Base-by-base conservation (phyloP, 441 rosid species). In the Corymbia calophylla region DNA sequence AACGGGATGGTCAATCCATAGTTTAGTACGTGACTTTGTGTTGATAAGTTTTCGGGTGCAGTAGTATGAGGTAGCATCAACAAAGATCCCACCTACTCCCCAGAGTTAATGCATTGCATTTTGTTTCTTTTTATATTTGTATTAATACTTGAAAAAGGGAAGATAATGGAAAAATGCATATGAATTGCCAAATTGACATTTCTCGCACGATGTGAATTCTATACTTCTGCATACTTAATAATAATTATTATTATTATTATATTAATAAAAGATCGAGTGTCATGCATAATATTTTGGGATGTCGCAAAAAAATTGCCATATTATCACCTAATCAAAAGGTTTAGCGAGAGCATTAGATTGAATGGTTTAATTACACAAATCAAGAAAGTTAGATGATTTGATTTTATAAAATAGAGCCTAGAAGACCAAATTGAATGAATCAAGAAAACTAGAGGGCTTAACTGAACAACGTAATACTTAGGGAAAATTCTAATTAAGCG, bases 161-260 rank as follows among this genome's bases (percentile, higher is more conserved):
- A 58, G n/a, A 58, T 58, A 25, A 2, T 58, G 62, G 6, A 4
- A 58, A 58, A 58, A 58, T 58, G n/a, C n/a, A 58, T 58, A 58
- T 58, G 14, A 58, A 27, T 58, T 5, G 29, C 62, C n/a, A 58
- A 58, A 58, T 58, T 56, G 23, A 25, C 29, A 29, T 25, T 58
- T 58, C 1, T 58, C 14, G 29, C 25, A 0, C 5, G 6, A 25
- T 56, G 10, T 1, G 6, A 58, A 9, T 58, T 58, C 25, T 58
- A 13, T 58, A 29, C 13, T 58, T 58, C 6, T 1, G 14, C 62
- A 25, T 58, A 29, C 62, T 58, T 25, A 23, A 58, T 58, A 56
- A 56, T 12, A 19, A 10, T 7, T 56, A 35, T 35, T 35, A 35
- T 35, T 35, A 35, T 35, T 35, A 35, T 35, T 39, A 39, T 39